Base-by-base conservation (phyloP, 768 basidiomycete species). In the Serendipita sp. region DNA sequence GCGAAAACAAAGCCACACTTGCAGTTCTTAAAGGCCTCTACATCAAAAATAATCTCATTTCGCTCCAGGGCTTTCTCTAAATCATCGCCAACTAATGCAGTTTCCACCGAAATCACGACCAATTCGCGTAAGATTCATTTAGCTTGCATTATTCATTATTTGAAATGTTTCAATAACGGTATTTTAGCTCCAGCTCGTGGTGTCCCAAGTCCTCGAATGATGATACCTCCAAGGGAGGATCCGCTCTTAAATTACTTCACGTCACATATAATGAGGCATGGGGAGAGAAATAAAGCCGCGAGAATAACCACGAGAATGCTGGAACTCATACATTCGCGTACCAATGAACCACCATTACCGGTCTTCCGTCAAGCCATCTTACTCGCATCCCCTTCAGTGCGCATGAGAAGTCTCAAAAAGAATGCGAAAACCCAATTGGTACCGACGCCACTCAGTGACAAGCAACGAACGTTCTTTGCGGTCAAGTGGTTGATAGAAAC, bases 381-480 rank as follows among this genome's bases (percentile, higher is more conserved):
- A 28, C 71, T 79, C 2, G 85, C 83, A 1, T 79, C 89, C 2
- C 94, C 94, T 1, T 82, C 84, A 0, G 83, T 94, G 32, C 79
- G 83, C 30, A 67, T 77, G 38, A 71, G 83, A 66, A 81, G 79
- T 34, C 79, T 83, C 68, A 82, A 82, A 63, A 77, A 78, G 54
- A 82, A 83, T 2, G 81, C 84, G 16, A 92, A 92, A 74, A 78
- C 75, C n/a, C 72, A 84, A 10, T 74, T 78, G 48, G 81, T 79
- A 45, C 92, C 93, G 0, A 75, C 83, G 11, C 83, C 90, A 0
- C 77, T 96, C 65, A 84, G 78, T 63, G 91, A 92, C 75, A 83
- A 87, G 71, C 91, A 93, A 75, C 79, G 92, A 41, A 81, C 83
- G 51, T 79, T 82, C 38, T 80, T 76, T 56, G 92, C 84, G 2